Percentiles rank a stretch among this genome's conserved stretches.
Conservation (phyloP, 2,329 filamentous ascomycete genomes). For the Curvularia spicifera region DNA sequence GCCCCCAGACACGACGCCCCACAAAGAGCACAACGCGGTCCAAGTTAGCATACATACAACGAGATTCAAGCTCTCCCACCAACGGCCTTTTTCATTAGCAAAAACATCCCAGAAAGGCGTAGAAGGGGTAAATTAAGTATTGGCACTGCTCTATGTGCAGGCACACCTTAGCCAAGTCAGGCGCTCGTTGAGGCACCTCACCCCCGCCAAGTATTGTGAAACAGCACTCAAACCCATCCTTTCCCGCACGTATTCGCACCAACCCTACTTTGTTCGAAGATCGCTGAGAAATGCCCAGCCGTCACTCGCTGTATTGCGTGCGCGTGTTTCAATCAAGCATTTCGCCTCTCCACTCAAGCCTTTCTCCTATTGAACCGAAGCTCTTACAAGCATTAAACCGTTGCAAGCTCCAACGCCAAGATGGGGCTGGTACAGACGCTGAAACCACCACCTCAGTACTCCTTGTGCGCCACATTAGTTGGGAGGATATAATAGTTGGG, state of each 20-base stretch:
- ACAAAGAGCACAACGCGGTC: background rate
- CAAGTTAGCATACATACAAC: background rate
- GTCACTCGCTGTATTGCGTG: slow-evolving; percentile 9
- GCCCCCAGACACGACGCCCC: background rate
- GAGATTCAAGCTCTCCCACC: background rate
- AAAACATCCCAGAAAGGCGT: background rate
- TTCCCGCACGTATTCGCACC: slow-evolving; percentile 14
- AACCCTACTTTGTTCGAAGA: slow-evolving; percentile 18
- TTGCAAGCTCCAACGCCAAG: slow-evolving; percentile 33
- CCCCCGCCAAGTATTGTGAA: slow-evolving; percentile 28
- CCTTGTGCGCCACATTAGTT: slow-evolving; percentile 1
- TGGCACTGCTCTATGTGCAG: background rate
- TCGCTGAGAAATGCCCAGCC: slow-evolving; percentile 15
- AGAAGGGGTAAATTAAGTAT: background rate
- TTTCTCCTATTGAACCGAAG: slow-evolving; percentile 12
- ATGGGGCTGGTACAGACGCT: slow-evolving; percentile 24
- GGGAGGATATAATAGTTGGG: slow-evolving; percentile 15
- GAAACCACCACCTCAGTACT: slow-evolving; percentile 25
- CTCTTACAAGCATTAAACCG: slow-evolving; percentile 21
- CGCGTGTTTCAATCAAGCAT: slow-evolving; percentile 27
- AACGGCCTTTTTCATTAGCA: background rate
- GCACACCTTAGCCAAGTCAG: background rate
- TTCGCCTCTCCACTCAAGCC: slow-evolving; percentile 14
- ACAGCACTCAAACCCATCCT: slow-evolving; percentile 25
- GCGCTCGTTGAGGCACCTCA: slow-evolving; percentile 20